phyloP scores from a whole-genome alignment of 2,329 filamentous ascomycete genomes.

The Colletotrichum zoysiae region DNA sequence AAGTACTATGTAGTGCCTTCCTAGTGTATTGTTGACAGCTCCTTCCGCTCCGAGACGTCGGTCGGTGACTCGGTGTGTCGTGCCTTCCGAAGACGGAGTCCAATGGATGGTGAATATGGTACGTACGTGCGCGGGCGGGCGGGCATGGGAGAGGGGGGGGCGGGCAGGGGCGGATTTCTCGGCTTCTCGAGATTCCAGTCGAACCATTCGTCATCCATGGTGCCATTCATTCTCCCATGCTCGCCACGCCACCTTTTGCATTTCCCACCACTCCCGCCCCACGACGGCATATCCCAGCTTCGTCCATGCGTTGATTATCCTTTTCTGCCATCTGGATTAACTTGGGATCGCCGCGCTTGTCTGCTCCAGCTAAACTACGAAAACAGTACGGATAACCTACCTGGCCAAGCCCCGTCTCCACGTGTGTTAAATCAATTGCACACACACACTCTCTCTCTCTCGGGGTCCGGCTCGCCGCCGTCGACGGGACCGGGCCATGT shows the following conservation, averaged over 20 bases:
- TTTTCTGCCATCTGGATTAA: conserved; percentile 19
- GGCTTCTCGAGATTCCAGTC: conserved; percentile 15
- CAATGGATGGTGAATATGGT: not conserved
- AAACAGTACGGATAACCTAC: too few species aligned
- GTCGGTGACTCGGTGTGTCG: not conserved
- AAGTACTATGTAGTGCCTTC: too few species aligned
- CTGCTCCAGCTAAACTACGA: not conserved
- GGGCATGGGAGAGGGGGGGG: not conserved
- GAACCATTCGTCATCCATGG: conserved; percentile 14
- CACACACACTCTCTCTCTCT: not conserved
- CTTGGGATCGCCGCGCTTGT: conserved; percentile 5
- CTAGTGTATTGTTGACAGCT: not conserved
- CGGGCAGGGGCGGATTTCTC: not conserved
- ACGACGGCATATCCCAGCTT: not conserved
- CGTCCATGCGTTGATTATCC: conserved; percentile 10
- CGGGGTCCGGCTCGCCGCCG: not conserved
- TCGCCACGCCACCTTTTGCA: not conserved
- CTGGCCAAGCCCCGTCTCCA: too few species aligned
- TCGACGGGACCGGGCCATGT: not conserved
- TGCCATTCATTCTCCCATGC: not conserved
- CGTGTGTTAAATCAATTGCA: not conserved
- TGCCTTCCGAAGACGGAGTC: conserved; percentile 14
- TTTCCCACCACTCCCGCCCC: not conserved
- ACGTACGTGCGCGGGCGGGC: not conserved
- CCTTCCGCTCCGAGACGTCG: too few species aligned